Conservation (phyloP, 2,329 filamentous ascomycete species). For the Colletotrichum sp. region DNA sequence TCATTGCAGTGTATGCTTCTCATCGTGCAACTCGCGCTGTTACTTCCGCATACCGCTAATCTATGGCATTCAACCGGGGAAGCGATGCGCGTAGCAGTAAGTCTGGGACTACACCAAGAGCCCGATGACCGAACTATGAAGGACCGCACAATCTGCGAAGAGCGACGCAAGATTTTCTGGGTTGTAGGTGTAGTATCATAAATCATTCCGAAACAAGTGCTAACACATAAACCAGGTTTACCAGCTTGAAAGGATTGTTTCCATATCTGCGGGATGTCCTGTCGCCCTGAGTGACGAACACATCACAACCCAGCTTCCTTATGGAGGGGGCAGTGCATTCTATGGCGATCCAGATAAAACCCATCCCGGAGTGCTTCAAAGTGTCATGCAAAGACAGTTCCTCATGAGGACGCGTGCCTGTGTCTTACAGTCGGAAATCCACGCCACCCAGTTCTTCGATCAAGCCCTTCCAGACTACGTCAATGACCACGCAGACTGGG, state of each 20-base stretch:
- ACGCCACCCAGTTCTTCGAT: background rate
- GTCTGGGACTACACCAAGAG: background rate
- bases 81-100: background rate
- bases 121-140: background rate
- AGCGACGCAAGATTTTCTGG: background rate
- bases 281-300: background rate
- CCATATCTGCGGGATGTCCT: background rate
- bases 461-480: background rate
- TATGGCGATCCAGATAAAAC: background rate
- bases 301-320: background rate
- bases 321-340: background rate
- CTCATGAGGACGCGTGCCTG: background rate
- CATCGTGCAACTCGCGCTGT: background rate
- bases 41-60: background rate
- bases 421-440: background rate
- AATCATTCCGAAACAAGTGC: rapidly evolving
- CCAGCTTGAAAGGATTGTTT: background rate
- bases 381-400: rapidly evolving
- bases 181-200: background rate
- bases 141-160: background rate
- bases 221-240: background rate
- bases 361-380: background rate
- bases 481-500: background rate
- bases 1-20: background rate
- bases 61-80: background rate